phyloP scores from a whole-genome alignment of 1,284 basidiomycete genomes.

The Phellopilus nigrolimitatus region DNA sequence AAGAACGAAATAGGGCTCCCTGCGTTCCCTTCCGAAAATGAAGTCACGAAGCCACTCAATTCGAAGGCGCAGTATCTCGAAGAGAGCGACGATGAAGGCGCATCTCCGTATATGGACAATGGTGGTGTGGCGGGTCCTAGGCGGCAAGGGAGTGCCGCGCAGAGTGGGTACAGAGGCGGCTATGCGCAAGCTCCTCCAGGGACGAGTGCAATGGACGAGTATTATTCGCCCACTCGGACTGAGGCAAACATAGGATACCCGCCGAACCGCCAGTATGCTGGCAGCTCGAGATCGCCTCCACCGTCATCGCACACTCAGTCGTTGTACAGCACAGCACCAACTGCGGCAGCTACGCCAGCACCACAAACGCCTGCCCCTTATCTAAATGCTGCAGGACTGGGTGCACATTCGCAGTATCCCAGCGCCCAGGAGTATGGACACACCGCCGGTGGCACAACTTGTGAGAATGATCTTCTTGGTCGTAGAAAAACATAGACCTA shows the following conservation, averaged over 20 bases:
- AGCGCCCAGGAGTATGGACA: slow-evolving; percentile 50
- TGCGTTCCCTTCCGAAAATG: slow-evolving; percentile 63
- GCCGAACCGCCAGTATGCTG: slow-evolving; percentile 28
- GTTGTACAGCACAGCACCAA: slow-evolving; percentile 31
- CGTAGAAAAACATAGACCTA: background rate
- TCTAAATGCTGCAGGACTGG: slow-evolving; percentile 22
- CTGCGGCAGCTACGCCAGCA: slow-evolving; percentile 24
- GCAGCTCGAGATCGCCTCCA: slow-evolving; percentile 35
- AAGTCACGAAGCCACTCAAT: slow-evolving; percentile 53
- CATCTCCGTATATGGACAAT: slow-evolving; percentile 17
- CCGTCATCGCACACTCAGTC: slow-evolving; percentile 32
- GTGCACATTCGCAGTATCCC: slow-evolving; percentile 30
- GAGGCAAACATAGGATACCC: slow-evolving; percentile 39
- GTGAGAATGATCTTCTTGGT: slow-evolving; percentile 36
- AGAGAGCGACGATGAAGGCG: slow-evolving; percentile 26
- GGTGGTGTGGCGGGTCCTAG: slow-evolving; percentile 28
- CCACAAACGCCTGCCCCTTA: slow-evolving; percentile 25
- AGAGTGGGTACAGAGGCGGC: slow-evolving; percentile 41
- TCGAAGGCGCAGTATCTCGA: no score
- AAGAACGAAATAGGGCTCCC: slow-evolving; percentile 65
- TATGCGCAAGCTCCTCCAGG: slow-evolving; percentile 62
- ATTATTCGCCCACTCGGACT: slow-evolving; percentile 44
- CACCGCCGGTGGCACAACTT: slow-evolving; percentile 45
- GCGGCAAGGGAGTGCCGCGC: slow-evolving; percentile 30
- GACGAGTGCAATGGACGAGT: slow-evolving; percentile 68